Evolutionary conservation across 371 early-diverging fungal genomes (phyloP).

Genomic region (Smittium culicis): DNA sequence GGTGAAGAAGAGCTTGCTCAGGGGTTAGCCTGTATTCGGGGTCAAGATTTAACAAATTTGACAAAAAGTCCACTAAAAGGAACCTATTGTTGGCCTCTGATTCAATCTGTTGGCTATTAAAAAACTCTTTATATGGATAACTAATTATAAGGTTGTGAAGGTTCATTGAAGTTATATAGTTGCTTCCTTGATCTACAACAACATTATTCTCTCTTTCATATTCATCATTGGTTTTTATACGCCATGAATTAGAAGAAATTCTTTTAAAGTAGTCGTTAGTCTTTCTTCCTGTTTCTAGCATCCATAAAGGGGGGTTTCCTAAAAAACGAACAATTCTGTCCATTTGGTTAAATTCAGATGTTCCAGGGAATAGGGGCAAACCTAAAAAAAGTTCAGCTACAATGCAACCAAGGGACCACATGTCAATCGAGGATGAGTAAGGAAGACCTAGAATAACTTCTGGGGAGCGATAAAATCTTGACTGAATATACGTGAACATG

Average conservation of each 20-base stretch:
- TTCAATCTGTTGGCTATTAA: conserved; percentile 53
- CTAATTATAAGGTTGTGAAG: conserved; percentile 41
- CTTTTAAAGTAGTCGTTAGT: conserved; percentile 59
- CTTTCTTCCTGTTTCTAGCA: conserved; percentile 70
- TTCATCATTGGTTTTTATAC: conserved; percentile 64
- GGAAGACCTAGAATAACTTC: conserved; percentile 89
- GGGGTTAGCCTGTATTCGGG: conserved; percentile 89
- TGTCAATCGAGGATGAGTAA: conserved; percentile 87
- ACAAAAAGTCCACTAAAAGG: conserved; percentile 76
- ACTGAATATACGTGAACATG: conserved; percentile 86
- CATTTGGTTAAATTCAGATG: conserved; percentile 79
- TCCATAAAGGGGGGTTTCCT: conserved; percentile 67
- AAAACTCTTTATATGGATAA: conserved; percentile 53
- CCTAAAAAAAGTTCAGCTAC: conserved; percentile 94
- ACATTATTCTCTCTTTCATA: conserved; percentile 29
- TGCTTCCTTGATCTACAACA: conserved; percentile 34
- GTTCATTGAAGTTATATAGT: conserved; percentile 52
- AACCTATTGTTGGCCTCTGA: conserved; percentile 29
- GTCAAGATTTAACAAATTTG: conserved; percentile 71
- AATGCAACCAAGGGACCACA: conserved; percentile 99
- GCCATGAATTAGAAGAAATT: conserved; percentile 35
- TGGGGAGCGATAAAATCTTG: conserved; percentile 92
- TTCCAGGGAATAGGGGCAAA: conserved; percentile 81
- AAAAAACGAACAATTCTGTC: conserved; percentile 72
- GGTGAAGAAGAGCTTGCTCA: conserved; percentile 80